Evolutionary conservation across 305 asterid genomes (phyloP), one percentile per base, ranked within the genome.

Genomic region (Caryopteris hybrid): DNA sequence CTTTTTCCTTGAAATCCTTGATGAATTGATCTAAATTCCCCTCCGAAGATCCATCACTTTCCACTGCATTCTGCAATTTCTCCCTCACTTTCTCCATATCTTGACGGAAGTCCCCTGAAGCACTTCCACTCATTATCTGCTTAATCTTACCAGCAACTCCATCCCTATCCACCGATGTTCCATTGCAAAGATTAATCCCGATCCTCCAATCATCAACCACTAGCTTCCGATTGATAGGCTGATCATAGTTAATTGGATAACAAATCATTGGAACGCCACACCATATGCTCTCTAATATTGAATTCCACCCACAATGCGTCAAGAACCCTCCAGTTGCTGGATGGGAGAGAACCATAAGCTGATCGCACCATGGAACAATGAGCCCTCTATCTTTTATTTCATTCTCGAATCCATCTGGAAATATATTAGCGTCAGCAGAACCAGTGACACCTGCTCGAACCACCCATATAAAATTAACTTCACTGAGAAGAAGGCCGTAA

Each of bases 191-290:
- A 73, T 81, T 78, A 39, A 83, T 64, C 38, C 93, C 88, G 1
- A 86, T 71, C 74, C 79, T 84, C 96, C 92, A 88, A 59, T 88
- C 88, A 72, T 84, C 80, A 6, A 88, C 89, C 47, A 88, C 84
- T 16, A 83, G 47, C 64, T 86, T 86, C 41, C 89, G 67, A 34
- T 88, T 88, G 4, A 80, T 72, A 6, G 83, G 83, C 27, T 88
- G 96, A 57, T 88, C 96, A 0, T 72, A 80, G 2, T 42, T 13
- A 10, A 86, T 8, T 0, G 89, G 91, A 56, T 74, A 76, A 38
- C 96, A 84, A 0, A 88, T 69, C 82, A 86, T 64, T 0, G 93
- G 93, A 17, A 79, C 74, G 0, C 84, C 77, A 11, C 82, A 81
- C 89, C 93, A 84, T 1, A 84, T 73, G 36, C 88, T 86, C n/a